Evolutionary conservation across 2,329 filamentous ascomycete species (phyloP).

Genomic region (Arthrobotrys sphaeroides): DNA sequence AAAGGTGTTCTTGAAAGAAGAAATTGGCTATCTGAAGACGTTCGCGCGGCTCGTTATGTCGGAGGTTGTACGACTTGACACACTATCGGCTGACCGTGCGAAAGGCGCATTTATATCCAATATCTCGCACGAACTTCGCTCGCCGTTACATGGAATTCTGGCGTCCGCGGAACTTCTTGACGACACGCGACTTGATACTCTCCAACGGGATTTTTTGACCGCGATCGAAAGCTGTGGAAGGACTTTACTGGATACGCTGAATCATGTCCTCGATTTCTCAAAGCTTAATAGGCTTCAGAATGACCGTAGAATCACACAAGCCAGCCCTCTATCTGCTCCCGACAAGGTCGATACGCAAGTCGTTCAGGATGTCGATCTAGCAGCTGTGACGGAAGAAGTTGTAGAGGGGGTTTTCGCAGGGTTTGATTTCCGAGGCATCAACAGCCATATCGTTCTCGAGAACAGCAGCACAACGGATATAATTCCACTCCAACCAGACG

Average conservation of each 20-base stretch:
- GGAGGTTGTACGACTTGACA: conserved; percentile 67
- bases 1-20: conserved; percentile 63
- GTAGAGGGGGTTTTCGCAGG: conserved; percentile 65
- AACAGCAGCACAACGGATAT: conserved; percentile 55
- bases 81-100: conserved; percentile 63
- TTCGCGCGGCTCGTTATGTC: conserved; percentile 69
- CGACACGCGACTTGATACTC: conserved; percentile 65
- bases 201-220: conserved; percentile 64
- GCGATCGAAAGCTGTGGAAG: conserved; percentile 67
- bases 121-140: conserved; percentile 71
- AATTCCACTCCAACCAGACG: conserved; percentile 28
- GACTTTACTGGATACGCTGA: conserved; percentile 67
- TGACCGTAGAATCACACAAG: conserved; percentile 20
- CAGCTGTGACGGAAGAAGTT: conserved; percentile 64
- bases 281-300: conserved; percentile 58
- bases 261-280: conserved; percentile 65
- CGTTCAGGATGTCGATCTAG: conserved; percentile 60
- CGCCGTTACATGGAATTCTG: conserved; percentile 70
- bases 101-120: conserved; percentile 71
- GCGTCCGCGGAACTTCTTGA: conserved; percentile 67
- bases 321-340: conserved; percentile 19
- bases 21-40: conserved; percentile 66
- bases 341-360: conserved; percentile 54
- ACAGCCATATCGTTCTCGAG: conserved; percentile 38
- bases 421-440: conserved; percentile 60